A percentile compares a stretch with the other conserved stretches of the same genome.
phyloP scores from a whole-genome alignment of 1,284 basidiomycete species.

The Fomitiporia mediterranea region DNA sequence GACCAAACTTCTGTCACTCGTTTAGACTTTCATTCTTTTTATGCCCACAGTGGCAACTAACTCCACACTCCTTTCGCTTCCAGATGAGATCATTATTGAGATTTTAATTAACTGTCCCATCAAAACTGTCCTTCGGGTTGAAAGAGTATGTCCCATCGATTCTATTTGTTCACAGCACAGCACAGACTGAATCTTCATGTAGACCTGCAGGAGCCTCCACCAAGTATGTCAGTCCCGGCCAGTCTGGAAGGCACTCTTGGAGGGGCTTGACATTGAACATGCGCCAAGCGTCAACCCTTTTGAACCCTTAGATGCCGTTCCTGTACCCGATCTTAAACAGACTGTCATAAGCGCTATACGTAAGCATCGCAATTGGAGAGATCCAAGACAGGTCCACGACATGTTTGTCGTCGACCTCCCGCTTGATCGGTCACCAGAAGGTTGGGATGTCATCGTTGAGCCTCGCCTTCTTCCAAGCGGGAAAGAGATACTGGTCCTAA shows the following conservation, averaged over 20 bases:
- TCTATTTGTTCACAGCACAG: too few relatives aligned
- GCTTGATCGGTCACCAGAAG: not conserved
- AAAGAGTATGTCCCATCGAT: not conserved
- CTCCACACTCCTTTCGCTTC: not conserved
- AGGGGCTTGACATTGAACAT: slow-evolving; percentile 3
- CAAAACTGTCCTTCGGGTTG: not conserved
- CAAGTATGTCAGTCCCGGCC: not conserved
- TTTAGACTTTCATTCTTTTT: not conserved
- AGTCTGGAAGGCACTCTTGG: not conserved
- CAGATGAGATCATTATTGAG: slow-evolving; percentile 3
- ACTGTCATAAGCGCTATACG: not conserved
- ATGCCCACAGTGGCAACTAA: not conserved
- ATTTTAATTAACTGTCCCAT: not conserved
- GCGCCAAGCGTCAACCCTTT: slow-evolving; percentile 5
- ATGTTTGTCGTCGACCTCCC: not conserved
- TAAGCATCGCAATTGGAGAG: not conserved
- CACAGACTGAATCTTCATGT: not conserved
- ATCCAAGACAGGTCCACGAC: not conserved
- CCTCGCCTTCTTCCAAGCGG: slow-evolving; percentile 11
- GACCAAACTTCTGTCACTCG: too few relatives aligned
- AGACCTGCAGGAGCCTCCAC: slow-evolving; percentile 5
- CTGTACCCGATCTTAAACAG: not conserved
- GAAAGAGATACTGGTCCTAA: slow-evolving; percentile 1
- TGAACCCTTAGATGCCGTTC: not conserved
- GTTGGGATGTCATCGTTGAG: slow-evolving; percentile 1